Conservation (phyloP, 371 early-diverging fungal species). For the Vairimorpha ceranae region DNA sequence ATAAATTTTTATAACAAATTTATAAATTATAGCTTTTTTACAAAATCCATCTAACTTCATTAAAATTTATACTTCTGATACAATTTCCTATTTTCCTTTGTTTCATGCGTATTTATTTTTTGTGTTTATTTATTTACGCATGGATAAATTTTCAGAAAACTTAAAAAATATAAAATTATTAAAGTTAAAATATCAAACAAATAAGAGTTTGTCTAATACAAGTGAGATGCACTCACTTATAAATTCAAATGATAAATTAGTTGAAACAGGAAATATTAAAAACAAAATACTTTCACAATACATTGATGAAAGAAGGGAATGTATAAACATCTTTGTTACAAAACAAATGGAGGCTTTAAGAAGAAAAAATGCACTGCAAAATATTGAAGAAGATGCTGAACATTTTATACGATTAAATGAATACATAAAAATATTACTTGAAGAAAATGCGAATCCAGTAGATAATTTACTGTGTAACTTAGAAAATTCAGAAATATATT, state of each 20-base stretch:
- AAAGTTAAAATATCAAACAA: no score
- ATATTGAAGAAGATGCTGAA: constrained; percentile 9
- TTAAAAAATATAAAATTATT: neutral
- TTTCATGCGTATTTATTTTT: no score
- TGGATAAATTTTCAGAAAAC: neutral
- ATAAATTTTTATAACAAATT: no score
- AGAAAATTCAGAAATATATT: neutral
- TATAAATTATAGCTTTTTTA: no score
- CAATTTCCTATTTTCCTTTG: no score
- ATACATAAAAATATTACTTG: neutral
- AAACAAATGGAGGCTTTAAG: neutral
- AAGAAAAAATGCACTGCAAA: neutral
- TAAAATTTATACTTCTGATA: no score
- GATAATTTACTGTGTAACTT: neutral
- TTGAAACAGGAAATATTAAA: neutral
- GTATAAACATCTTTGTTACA: neutral
- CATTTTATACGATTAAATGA: neutral
- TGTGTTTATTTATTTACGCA: no score
- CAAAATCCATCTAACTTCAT: no score
- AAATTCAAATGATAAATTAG: neutral
- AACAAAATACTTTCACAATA: neutral
- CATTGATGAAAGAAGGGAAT: neutral
- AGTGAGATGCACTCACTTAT: neutral
- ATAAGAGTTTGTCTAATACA: no score
- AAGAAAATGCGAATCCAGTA: neutral